phyloP scores from a whole-genome alignment of 2,329 filamentous ascomycete species.

The Beauveria rudraprayagi region DNA sequence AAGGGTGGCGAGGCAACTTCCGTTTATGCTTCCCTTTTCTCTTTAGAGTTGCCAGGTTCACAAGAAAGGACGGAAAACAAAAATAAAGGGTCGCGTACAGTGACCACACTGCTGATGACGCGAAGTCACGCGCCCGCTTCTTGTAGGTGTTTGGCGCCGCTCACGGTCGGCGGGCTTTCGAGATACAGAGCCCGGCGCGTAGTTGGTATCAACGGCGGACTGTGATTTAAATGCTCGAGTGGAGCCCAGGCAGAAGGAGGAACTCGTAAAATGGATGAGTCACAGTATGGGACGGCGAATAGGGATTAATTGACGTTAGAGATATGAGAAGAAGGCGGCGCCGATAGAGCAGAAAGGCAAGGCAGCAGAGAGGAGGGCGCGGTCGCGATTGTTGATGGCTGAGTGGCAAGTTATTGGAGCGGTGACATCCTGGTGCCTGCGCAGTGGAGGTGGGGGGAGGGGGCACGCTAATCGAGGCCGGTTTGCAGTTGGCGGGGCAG shows the following conservation, averaged over 20 bases:
- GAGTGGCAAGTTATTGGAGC: background rate
- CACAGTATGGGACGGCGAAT: background rate
- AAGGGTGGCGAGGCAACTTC: background rate
- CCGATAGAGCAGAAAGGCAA: background rate
- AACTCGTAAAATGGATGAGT: background rate
- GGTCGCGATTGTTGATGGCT: constrained; percentile 3
- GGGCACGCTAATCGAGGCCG: background rate
- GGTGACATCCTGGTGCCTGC: constrained; percentile 7
- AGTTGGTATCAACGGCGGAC: background rate
- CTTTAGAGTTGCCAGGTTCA: background rate
- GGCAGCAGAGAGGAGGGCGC: background rate
- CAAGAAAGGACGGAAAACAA: background rate
- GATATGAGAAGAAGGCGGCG: background rate
- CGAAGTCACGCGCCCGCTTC: background rate
- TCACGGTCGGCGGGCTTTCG: background rate
- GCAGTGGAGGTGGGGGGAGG: background rate
- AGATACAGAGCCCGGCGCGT: background rate
- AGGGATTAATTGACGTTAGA: background rate
- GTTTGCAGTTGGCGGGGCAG: background rate
- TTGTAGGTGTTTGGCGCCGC: background rate
- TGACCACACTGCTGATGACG: background rate
- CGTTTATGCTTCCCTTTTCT: background rate
- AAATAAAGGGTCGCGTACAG: background rate
- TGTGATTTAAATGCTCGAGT: background rate
- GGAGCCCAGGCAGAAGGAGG: background rate